Conservation (phyloP, 2,329 filamentous ascomycete species). For the Talaromyces sp. region DNA sequence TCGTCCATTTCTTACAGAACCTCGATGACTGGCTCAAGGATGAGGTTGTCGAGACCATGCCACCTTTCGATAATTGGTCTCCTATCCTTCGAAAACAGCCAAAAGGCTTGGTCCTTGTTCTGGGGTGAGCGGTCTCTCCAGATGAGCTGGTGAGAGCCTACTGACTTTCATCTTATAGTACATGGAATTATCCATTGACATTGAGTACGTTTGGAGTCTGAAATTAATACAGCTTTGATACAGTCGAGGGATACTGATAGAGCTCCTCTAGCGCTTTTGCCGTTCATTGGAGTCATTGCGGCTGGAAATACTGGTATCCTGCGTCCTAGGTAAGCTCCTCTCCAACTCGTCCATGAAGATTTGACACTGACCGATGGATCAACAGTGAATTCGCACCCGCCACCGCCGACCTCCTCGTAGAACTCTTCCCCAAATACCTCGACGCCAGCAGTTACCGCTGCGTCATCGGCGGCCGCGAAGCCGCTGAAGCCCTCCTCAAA, state of each 20-base stretch:
- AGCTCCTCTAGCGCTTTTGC: conserved; percentile 4
- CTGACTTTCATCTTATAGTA: not conserved
- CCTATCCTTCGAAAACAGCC: conserved; percentile 13
- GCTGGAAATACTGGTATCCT: conserved; percentile 12
- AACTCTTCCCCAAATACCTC: conserved; percentile 13
- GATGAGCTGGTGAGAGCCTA: not conserved
- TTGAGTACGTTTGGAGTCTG: not conserved
- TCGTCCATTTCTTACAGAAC: conserved; percentile 10
- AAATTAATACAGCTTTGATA: not conserved
- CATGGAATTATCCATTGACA: conserved; percentile 15
- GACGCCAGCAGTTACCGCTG: conserved; percentile 9
- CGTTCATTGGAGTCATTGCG: conserved; percentile 10
- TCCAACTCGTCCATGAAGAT: not conserved
- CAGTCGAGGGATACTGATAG: not conserved
- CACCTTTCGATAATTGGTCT: conserved; percentile 14
- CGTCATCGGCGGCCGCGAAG: conserved; percentile 9
- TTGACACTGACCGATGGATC: not conserved
- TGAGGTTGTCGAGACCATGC: conserved; percentile 12
- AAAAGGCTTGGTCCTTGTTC: conserved; percentile 5
- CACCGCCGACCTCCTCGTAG: conserved; percentile 10
- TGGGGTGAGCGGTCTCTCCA: not conserved
- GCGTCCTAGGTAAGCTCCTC: conserved; percentile 7
- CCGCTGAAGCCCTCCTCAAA: conserved; percentile 2
- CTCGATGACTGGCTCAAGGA: conserved; percentile 15
- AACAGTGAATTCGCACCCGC: conserved; percentile 13